Percentiles rank a stretch among this genome's conserved stretches.
Conservation (phyloP, 306 rosid species). For the Sindora glabra region DNA sequence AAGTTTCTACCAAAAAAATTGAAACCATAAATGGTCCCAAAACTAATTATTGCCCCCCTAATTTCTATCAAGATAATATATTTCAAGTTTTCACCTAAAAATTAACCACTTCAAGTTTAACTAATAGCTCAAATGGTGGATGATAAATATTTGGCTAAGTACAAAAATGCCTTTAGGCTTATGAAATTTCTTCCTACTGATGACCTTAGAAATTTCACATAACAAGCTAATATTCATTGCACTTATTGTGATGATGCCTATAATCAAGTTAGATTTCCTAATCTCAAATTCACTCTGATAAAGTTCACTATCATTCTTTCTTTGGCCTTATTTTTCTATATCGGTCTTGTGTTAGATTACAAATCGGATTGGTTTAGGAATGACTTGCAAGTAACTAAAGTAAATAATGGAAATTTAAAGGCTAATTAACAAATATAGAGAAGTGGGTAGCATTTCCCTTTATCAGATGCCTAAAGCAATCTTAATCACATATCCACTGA, state of each 20-base stretch:
- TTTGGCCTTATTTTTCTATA: no score
- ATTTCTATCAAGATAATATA: constrained; percentile 28
- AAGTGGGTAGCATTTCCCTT: no score
- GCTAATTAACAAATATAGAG: no score
- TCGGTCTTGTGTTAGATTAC: no score
- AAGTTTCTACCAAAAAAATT: no score
- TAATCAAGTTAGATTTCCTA: constrained; percentile 54
- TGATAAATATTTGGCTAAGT: constrained; percentile 39
- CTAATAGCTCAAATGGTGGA: constrained; percentile 53
- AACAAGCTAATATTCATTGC: constrained; percentile 71
- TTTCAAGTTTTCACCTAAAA: constrained; percentile 21
- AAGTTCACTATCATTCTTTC: no score
- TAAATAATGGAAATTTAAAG: no score
- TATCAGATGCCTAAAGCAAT: no score
- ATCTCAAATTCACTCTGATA: constrained; percentile 64
- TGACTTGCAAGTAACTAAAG: no score
- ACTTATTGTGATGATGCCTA: constrained; percentile 84
- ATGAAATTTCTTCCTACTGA: constrained; percentile 57
- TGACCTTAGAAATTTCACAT: constrained; percentile 64
- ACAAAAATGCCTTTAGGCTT: constrained; percentile 37
- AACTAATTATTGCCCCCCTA: constrained; percentile 67
- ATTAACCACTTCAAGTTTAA: constrained; percentile 25
- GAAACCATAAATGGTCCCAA: no score
- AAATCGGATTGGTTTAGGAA: no score
- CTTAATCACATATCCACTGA: no score